Conservation (phyloP, 2,329 filamentous ascomycete species). For the Cladosporium sp. region DNA sequence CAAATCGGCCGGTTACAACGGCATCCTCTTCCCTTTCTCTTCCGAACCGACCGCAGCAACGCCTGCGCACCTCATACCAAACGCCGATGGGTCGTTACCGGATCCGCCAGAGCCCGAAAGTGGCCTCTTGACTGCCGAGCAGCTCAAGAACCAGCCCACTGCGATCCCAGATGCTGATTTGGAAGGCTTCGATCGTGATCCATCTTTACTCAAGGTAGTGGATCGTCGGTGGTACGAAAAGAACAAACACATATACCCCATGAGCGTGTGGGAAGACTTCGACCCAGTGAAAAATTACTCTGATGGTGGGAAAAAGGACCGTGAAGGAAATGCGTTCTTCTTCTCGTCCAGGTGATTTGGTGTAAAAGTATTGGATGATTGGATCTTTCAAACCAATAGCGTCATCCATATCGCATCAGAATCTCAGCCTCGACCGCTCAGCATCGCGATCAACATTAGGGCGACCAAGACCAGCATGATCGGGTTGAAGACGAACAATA, state of each 20-base stretch:
- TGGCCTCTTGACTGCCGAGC: conserved; percentile 10
- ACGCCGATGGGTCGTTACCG: conserved; percentile 16
- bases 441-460: conserved; percentile 19
- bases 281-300: conserved; percentile 85
- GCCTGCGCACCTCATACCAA: conserved; percentile 23
- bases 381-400: neutral
- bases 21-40: conserved; percentile 74
- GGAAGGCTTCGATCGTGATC: conserved; percentile 75
- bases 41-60: conserved; percentile 44
- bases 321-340: conserved; percentile 89
- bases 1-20: conserved; percentile 69
- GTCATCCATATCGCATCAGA: neutral
- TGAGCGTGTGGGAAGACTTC: conserved; percentile 93
- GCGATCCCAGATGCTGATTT: conserved; percentile 44
- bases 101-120: conserved; percentile 8
- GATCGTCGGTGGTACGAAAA: conserved; percentile 95
- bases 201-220: conserved; percentile 83
- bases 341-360: conserved; percentile 20
- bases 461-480: conserved; percentile 24
- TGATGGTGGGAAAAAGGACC: conserved; percentile 72
- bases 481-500: conserved; percentile 30
- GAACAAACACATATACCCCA: conserved; percentile 97
- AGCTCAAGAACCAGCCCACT: conserved; percentile 5
- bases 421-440: neutral
- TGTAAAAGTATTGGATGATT: too few species aligned